Evolutionary conservation across 345 rosid species (phyloP).

Genomic region (Syzygium aqueum): DNA sequence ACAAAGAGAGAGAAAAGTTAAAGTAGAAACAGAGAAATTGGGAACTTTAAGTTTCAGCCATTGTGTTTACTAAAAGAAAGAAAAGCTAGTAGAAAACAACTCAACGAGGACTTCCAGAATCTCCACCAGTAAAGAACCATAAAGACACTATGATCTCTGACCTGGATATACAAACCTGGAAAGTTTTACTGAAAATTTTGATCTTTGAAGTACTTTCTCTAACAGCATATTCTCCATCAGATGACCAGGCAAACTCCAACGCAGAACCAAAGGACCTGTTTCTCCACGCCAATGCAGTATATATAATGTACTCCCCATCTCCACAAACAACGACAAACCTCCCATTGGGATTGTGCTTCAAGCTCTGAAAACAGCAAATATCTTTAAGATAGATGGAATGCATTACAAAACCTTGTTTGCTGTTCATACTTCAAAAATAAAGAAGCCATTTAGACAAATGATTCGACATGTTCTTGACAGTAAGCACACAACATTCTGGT

Average conservation of each 20-base stretch:
- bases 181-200: constrained; percentile 81
- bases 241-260: constrained; percentile 92
- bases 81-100: background rate
- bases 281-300: constrained; percentile 99
- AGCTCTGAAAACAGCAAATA: constrained; percentile 40
- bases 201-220: constrained; percentile 96
- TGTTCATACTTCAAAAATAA: background rate
- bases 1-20: background rate
- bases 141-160: background rate
- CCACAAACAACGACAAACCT: constrained; percentile 98
- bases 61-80: background rate
- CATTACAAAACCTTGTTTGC: background rate
- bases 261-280: constrained; percentile 99
- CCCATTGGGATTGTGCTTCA: constrained; percentile 97
- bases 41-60: background rate
- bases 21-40: background rate
- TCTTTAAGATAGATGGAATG: background rate
- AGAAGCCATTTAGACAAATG: background rate
- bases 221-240: constrained; percentile 97
- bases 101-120: background rate
- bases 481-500: background rate
- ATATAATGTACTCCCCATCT: constrained; percentile 96
- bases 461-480: background rate
- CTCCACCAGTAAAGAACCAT: background rate
- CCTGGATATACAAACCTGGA: constrained; percentile 57